phyloP scores from a whole-genome alignment of 163 green algal genomes.

The Scenedesmus sp. region DNA sequence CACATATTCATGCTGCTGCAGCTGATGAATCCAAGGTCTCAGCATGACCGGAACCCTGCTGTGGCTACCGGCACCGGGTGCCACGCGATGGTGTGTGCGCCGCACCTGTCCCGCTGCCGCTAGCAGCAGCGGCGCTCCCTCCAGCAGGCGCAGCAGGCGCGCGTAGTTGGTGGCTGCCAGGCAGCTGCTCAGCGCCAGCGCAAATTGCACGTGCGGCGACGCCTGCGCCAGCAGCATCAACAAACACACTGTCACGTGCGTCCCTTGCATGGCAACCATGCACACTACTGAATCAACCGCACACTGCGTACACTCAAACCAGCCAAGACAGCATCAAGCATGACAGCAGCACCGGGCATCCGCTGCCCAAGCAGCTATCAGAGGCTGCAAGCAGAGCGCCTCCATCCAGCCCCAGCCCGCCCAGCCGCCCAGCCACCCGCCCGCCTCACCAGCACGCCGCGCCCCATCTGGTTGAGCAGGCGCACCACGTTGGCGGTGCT shows the following conservation, averaged over 20 bases:
- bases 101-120: slow-evolving; percentile 60
- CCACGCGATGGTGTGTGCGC: neutral
- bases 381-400: too few species aligned
- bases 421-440: neutral
- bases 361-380: too few species aligned
- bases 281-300: too few species aligned
- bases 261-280: too few species aligned
- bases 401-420: neutral
- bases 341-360: too few species aligned
- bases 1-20: neutral
- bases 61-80: too few species aligned
- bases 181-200: slow-evolving; percentile 18
- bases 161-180: slow-evolving; percentile 65
- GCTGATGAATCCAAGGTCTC: neutral
- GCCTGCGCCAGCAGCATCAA: neutral
- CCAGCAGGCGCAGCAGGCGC: slow-evolving; percentile 67
- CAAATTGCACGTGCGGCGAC: slow-evolving; percentile 30
- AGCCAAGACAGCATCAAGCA: too few species aligned
- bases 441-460: slow-evolving; percentile 58
- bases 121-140: slow-evolving; percentile 69
- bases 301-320: too few species aligned
- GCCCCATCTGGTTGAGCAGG: slow-evolving; percentile 53
- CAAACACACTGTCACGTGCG: neutral
- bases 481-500: slow-evolving; percentile 53
- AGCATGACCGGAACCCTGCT: neutral